phyloP scores from a whole-genome alignment of 768 basidiomycete species.

The Myochromella boudieri region DNA sequence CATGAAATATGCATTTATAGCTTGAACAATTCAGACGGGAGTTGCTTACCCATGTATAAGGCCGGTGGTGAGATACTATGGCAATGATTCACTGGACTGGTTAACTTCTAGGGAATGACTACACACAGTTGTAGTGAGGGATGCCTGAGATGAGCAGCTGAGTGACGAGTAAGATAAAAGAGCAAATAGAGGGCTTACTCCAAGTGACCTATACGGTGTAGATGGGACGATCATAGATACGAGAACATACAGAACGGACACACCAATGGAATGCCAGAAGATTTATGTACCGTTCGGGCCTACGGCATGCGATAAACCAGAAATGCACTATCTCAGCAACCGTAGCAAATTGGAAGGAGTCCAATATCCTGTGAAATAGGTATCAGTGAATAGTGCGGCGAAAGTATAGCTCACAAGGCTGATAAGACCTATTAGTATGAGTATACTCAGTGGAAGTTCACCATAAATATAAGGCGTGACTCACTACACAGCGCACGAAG shows the following conservation, averaged over 20 bases:
- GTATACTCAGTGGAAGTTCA: too few species aligned
- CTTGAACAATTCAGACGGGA: not conserved
- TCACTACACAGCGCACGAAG: conserved; percentile 6
- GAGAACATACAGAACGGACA: not conserved
- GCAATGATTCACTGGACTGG: not conserved
- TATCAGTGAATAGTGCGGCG: too few species aligned
- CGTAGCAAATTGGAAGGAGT: conserved; percentile 13
- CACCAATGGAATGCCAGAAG: conserved; percentile 13
- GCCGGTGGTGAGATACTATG: conserved; percentile 11
- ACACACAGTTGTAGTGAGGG: conserved; percentile 12
- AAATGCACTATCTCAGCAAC: conserved; percentile 12
- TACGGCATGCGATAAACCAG: conserved; percentile 9
- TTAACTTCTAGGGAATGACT: too few species aligned
- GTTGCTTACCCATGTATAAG: conserved; percentile 8
- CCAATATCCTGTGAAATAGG: not conserved
- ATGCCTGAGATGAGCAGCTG: not conserved
- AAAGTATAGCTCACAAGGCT: conserved; percentile 1
- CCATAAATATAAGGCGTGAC: not conserved
- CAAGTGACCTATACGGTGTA: conserved; percentile 6
- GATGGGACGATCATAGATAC: not conserved
- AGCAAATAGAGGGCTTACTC: not conserved
- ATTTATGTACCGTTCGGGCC: conserved; percentile 1
- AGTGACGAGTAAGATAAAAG: not conserved
- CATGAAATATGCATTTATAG: not conserved
- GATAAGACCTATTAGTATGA: conserved; percentile 8